A percentile compares a stretch with the other conserved stretches of the same genome.
Conservation (phyloP, 164 flowering plant genomes). For the Kingdonia uniflora region DNA sequence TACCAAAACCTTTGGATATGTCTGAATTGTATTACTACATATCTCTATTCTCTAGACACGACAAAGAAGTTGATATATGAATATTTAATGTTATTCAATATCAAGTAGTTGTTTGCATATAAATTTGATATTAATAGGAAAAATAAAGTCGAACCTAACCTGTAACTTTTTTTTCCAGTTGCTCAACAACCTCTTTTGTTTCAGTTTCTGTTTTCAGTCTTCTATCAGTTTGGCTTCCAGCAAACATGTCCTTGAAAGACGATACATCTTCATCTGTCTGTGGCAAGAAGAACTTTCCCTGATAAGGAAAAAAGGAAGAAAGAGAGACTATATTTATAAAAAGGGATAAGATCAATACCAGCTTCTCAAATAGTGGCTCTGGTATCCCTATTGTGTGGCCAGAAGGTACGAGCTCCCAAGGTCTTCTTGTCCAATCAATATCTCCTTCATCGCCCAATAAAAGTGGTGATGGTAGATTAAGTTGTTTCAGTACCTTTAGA, state of each 20-base stretch:
- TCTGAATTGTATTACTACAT: too few species aligned
- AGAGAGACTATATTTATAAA: background rate
- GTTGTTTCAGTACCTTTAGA: slow-evolving; percentile 77
- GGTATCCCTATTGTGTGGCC: slow-evolving; percentile 83
- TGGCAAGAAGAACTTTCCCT: background rate
- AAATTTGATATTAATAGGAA: too few species aligned
- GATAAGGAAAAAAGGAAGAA: background rate
- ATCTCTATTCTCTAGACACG: too few species aligned
- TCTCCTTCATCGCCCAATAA: slow-evolving; percentile 64
- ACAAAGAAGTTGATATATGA: too few species aligned
- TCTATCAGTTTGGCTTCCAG: slow-evolving; percentile 95
- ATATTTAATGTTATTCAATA: too few species aligned
- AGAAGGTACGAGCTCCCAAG: slow-evolving; percentile 71
- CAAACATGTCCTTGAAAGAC: slow-evolving; percentile 46
- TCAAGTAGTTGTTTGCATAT: too few species aligned
- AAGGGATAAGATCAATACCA: slow-evolving; percentile 34
- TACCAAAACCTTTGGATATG: too few species aligned
- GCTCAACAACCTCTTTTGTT: slow-evolving; percentile 52
- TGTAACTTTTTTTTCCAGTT: slow-evolving; percentile 58
- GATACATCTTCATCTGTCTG: slow-evolving; percentile 79
- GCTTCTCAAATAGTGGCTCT: slow-evolving; percentile 66
- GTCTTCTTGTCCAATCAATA: slow-evolving; percentile 44
- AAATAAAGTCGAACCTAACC: slow-evolving; percentile 39
- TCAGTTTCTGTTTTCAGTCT: slow-evolving; percentile 59
- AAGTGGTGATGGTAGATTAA: slow-evolving; percentile 49